phyloP scores from a whole-genome alignment of 768 basidiomycete species.

The Collybia mongolica region DNA sequence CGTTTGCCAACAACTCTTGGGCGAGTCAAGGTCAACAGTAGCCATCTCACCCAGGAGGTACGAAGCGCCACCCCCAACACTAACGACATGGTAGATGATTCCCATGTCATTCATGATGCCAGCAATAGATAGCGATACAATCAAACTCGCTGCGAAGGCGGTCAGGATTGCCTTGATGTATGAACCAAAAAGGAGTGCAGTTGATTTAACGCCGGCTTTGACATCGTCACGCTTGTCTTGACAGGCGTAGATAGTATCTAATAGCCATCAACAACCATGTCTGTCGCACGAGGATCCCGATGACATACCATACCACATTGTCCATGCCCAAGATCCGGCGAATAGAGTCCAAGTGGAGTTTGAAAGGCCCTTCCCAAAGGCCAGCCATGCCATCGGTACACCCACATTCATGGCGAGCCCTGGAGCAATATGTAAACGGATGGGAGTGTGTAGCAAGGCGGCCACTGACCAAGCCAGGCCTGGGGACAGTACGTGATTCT shows the following conservation, averaged over 20 bases:
- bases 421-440: background rate
- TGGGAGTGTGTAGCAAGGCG: background rate
- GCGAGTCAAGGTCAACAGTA: slow-evolving; percentile 12
- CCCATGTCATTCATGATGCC: slow-evolving; percentile 14
- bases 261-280: background rate
- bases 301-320: slow-evolving; percentile 17
- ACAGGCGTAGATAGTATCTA: slow-evolving; percentile 62
- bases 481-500: slow-evolving; percentile 42
- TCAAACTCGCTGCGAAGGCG: slow-evolving; percentile 6
- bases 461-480: slow-evolving; percentile 33
- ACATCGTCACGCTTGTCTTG: slow-evolving; percentile 59
- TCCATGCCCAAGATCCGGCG: slow-evolving; percentile 19
- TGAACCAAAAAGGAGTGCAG: slow-evolving; percentile 13
- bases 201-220: slow-evolving; percentile 17
- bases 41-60: slow-evolving; percentile 9
- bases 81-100: slow-evolving; percentile 9
- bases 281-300: background rate
- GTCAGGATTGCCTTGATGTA: slow-evolving; percentile 14
- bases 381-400: slow-evolving; percentile 28
- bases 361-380: slow-evolving; percentile 13
- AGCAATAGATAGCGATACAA: slow-evolving; percentile 10
- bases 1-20: slow-evolving; percentile 15
- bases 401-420: slow-evolving; percentile 33
- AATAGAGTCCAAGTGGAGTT: slow-evolving; percentile 11
- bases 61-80: slow-evolving; percentile 10